A percentile compares a stretch with the other conserved stretches of the same genome.
phyloP scores from a whole-genome alignment of 2,329 filamentous ascomycete genomes.

The Chrysoporthe deuterocubensis region DNA sequence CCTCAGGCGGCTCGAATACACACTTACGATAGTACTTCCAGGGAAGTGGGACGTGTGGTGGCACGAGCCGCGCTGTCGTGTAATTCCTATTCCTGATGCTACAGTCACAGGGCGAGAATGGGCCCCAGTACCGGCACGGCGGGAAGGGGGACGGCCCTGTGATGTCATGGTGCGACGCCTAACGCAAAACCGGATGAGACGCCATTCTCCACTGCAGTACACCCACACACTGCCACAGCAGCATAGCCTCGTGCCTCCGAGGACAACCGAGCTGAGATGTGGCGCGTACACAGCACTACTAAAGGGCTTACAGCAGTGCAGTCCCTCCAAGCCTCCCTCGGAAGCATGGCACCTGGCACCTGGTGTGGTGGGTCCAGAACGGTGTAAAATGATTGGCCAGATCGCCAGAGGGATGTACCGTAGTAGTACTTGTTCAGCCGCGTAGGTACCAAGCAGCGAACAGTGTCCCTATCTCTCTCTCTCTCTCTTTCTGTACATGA shows the following conservation, averaged over 20 bases:
- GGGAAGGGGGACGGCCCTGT: background rate
- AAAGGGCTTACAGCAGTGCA: too few relatives aligned
- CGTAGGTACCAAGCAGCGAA: too few relatives aligned
- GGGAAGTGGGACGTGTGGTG: too few relatives aligned
- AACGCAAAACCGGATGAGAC: background rate
- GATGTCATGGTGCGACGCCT: background rate
- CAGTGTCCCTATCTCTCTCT: too few relatives aligned
- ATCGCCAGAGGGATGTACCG: background rate
- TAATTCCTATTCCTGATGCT: background rate
- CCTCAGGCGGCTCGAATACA: background rate
- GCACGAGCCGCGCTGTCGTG: background rate
- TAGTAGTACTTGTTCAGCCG: background rate
- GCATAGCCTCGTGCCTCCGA: background rate
- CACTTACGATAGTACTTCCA: too few relatives aligned
- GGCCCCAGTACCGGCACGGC: background rate
- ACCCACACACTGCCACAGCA: background rate
- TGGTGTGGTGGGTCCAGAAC: background rate
- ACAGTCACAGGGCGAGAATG: too few relatives aligned
- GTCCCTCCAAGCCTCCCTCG: too few relatives aligned
- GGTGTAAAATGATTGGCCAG: slow-evolving; percentile 3
- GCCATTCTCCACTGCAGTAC: background rate
- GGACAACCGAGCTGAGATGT: background rate
- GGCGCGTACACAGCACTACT: too few relatives aligned
- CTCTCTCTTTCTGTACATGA: too few relatives aligned
- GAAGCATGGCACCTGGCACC: too few relatives aligned